phyloP scores from a whole-genome alignment of 306 rosid genomes.

The Corylus americana region DNA sequence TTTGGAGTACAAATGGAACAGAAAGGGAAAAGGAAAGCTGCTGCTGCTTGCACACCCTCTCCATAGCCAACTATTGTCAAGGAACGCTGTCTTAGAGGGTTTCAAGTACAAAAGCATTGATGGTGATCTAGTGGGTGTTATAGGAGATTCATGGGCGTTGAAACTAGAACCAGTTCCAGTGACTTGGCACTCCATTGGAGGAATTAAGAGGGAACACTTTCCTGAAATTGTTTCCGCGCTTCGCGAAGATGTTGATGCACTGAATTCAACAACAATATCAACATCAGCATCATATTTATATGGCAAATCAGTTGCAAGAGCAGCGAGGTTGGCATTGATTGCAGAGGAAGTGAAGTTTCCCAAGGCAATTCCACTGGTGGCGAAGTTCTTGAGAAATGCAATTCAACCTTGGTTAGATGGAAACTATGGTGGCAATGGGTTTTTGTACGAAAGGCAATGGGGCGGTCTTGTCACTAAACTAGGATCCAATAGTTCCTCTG shows the following conservation, averaged over 20 bases:
- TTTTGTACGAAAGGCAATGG: constrained; percentile 74
- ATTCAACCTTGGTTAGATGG: constrained; percentile 89
- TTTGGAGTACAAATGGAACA: constrained; percentile 72
- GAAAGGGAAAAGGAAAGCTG: constrained; percentile 74
- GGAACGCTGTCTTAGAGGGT: constrained; percentile 44
- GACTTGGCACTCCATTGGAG: constrained; percentile 72
- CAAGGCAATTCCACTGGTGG: constrained; percentile 56
- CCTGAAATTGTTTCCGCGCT: constrained; percentile 65
- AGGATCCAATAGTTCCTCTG: constrained; percentile 61
- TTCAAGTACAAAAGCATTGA: constrained; percentile 75
- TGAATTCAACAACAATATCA: constrained; percentile 37
- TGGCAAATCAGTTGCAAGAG: constrained; percentile 73
- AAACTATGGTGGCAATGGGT: constrained; percentile 72
- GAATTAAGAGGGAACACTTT: constrained; percentile 47
- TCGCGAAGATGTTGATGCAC: constrained; percentile 54
- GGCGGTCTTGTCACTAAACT: constrained; percentile 80
- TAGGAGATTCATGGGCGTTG: constrained; percentile 79
- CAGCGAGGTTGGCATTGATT: constrained; percentile 83
- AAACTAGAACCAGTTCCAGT: constrained; percentile 66
- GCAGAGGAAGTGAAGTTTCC: constrained; percentile 72
- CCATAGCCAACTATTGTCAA: constrained; percentile 57
- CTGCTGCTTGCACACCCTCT: constrained; percentile 87
- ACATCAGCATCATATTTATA: constrained; percentile 68
- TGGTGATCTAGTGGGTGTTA: constrained; percentile 86
- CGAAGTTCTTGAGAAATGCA: constrained; percentile 61